A percentile compares a stretch with the other conserved stretches of the same genome.
These are phyloP conservation scores for Xylariaceae sp. DNA, from an alignment of 2,329 filamentous ascomycete species.

Conservation along the genomic window DNA sequence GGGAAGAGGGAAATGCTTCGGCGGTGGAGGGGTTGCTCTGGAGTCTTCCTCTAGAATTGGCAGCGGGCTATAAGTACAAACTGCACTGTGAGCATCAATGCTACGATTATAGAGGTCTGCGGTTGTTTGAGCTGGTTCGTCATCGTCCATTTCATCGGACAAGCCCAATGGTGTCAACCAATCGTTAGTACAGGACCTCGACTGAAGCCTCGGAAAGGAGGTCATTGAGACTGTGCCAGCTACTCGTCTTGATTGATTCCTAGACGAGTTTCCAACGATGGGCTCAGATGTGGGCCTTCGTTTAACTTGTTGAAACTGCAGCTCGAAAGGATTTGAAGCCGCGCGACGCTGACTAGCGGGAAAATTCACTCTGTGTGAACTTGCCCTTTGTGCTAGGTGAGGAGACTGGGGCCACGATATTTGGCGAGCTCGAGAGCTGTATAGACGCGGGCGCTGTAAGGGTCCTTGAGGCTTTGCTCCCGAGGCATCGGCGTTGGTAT, in stretches of 20 bases:
- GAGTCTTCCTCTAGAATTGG: conserved; percentile 31
- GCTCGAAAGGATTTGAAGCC: neutral
- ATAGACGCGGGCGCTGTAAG: conserved; percentile 16
- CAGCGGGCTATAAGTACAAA: conserved; percentile 9
- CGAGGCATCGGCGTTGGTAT: neutral
- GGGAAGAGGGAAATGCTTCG: neutral
- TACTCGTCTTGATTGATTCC: conserved; percentile 4
- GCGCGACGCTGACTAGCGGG: neutral
- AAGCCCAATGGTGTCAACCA: conserved; percentile 38
- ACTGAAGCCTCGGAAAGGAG: conserved; percentile 36
- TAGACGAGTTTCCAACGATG: conserved; percentile 17
- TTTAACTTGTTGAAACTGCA: neutral
- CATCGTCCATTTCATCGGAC: conserved; percentile 22
- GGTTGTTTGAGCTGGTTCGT: conserved; percentile 1
- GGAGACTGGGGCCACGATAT: conserved; percentile 26
- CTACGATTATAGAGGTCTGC: conserved; percentile 34
- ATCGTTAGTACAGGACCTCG: conserved; percentile 37
- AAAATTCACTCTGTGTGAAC: conserved; percentile 4
- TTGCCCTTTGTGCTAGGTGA: conserved; percentile 2
- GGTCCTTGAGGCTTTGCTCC: conserved; percentile 1
- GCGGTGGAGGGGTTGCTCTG: neutral
- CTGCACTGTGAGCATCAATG: conserved; percentile 40
- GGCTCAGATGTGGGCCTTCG: conserved; percentile 34
- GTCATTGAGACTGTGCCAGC: conserved; percentile 27
- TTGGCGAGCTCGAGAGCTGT: conserved; percentile 10